These are phyloP conservation scores for Murraya koenigii DNA, from an alignment of 345 rosid genomes.

Conservation along the genomic window DNA sequence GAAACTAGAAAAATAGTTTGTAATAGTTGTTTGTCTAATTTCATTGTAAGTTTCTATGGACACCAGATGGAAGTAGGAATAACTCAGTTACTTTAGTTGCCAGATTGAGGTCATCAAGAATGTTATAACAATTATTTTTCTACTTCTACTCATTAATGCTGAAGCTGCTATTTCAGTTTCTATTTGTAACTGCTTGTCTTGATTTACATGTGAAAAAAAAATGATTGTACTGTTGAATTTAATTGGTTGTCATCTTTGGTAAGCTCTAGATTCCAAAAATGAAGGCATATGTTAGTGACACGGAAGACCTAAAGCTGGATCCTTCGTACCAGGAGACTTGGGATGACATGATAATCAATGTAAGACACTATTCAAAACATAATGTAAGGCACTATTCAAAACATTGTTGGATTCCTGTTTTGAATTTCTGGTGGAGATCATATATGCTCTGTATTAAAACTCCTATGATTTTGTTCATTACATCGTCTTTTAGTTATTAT, in stretches of 20 bases:
- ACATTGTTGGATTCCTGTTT: background rate
- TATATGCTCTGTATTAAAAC: background rate
- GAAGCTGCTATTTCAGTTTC: background rate
- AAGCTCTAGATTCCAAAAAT: conserved; percentile 99
- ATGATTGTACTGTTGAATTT: conserved; percentile 25
- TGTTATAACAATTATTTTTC: background rate
- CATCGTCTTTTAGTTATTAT: background rate
- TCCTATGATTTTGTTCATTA: background rate
- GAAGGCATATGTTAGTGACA: conserved; percentile 97
- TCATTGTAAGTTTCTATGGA: background rate
- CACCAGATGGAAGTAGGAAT: background rate
- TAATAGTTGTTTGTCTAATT: background rate
- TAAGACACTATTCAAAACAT: conserved; percentile 32
- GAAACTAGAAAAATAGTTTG: background rate
- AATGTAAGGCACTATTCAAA: conserved; percentile 49
- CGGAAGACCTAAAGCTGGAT: conserved; percentile 93
- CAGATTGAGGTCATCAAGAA: background rate
- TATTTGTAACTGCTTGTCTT: background rate
- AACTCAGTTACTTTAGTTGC: background rate
- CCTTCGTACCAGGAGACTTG: conserved; percentile 90
- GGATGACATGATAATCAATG: conserved; percentile 98
- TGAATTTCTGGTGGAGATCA: background rate
- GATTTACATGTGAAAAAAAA: conserved; percentile 5
- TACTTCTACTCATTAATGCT: background rate
- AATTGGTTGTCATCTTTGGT: conserved; percentile 53